phyloP scores from a whole-genome alignment of 148 eudicot genomes.

The Gaultheria prostrata region DNA sequence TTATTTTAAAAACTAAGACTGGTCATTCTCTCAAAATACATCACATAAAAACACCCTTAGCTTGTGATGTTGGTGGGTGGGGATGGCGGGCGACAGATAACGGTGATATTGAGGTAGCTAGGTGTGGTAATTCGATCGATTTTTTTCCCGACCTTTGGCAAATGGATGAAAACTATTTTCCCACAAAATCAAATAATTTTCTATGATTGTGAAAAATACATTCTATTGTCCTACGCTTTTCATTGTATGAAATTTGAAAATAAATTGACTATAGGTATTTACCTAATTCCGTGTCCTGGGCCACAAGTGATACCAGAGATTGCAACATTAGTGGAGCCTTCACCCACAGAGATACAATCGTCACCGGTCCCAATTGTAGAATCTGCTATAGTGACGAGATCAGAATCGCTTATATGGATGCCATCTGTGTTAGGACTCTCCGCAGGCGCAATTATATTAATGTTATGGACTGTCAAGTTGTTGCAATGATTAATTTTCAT shows the following conservation, averaged over 20 bases:
- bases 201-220: background rate
- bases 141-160: too few species aligned
- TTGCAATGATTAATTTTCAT: slow-evolving; percentile 27
- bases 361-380: slow-evolving; percentile 47
- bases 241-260: background rate
- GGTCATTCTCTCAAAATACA: too few species aligned
- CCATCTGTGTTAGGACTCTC: slow-evolving; percentile 59
- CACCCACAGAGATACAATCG: slow-evolving; percentile 58
- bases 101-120: too few species aligned
- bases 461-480: slow-evolving; percentile 28
- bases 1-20: too few species aligned
- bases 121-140: too few species aligned
- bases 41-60: too few species aligned
- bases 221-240: background rate
- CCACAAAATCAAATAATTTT: background rate
- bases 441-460: slow-evolving; percentile 38
- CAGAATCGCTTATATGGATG: slow-evolving; percentile 43
- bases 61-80: background rate
- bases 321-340: slow-evolving; percentile 33
- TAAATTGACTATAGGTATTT: background rate
- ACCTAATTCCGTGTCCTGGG: slow-evolving; percentile 71
- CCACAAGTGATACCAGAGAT: slow-evolving; percentile 41
- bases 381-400: slow-evolving; percentile 24
- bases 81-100: too few species aligned
- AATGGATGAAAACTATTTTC: too few species aligned